These are phyloP conservation scores for Aspergillus clavatus DNA, from an alignment of 2,329 filamentous ascomycete species.

Conservation along the genomic window DNA sequence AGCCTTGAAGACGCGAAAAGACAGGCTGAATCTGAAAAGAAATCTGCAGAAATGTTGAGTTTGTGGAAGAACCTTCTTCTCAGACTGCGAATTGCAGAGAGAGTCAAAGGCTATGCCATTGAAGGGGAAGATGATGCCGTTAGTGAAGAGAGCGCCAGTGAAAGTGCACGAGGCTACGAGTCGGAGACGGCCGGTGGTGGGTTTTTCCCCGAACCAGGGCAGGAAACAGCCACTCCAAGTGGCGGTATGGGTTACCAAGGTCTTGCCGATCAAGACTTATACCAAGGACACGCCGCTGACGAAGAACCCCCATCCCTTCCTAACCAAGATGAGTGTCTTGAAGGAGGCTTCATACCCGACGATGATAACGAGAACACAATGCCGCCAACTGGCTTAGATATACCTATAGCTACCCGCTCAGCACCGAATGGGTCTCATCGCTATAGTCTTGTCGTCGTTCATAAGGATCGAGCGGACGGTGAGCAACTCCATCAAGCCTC, in stretches of 20 bases:
- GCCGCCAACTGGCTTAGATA: not conserved
- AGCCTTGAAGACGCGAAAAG: slow-evolving; percentile 63
- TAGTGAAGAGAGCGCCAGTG: slow-evolving; percentile 35
- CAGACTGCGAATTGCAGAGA: slow-evolving; percentile 65
- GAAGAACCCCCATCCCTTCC: not conserved
- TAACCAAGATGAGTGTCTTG: slow-evolving; percentile 7
- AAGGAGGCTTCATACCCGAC: slow-evolving; percentile 20
- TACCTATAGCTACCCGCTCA: not conserved
- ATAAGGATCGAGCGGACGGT: slow-evolving; percentile 10
- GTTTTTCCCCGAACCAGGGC: slow-evolving; percentile 34
- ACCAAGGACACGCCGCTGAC: not conserved
- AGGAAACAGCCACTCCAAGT: slow-evolving; percentile 7
- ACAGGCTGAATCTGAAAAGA: slow-evolving; percentile 56
- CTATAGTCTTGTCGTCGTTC: slow-evolving; percentile 31
- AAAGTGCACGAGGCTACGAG: slow-evolving; percentile 24
- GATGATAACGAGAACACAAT: slow-evolving; percentile 1
- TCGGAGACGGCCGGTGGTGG: slow-evolving; percentile 30
- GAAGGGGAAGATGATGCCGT: slow-evolving; percentile 31
- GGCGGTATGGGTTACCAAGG: not conserved
- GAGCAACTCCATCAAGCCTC: not conserved
- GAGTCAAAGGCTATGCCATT: slow-evolving; percentile 57
- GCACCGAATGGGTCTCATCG: slow-evolving; percentile 11
- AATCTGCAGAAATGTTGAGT: slow-evolving; percentile 47
- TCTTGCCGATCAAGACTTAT: no score
- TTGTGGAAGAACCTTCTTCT: slow-evolving; percentile 58